Evolutionary conservation across 805 yeast species (phyloP), one percentile per base, ranked within the genome.

Genomic region (Wickerhamiella sorbophila): DNA sequence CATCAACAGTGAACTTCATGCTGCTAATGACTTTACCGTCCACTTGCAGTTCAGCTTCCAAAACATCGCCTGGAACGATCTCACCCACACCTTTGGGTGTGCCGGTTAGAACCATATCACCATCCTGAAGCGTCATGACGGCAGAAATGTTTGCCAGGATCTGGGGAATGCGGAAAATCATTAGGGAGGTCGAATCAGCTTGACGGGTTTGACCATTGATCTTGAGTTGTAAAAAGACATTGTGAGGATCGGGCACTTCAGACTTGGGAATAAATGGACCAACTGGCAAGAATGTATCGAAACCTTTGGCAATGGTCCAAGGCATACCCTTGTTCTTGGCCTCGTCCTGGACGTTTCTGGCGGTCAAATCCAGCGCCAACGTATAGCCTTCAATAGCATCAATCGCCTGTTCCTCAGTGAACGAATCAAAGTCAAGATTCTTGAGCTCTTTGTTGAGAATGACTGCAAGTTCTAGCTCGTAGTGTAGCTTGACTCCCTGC

Each of bases 41-140:
- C 26, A 69, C 71, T 22, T 59, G 61, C 47, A 85, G 60, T 48
- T 72, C 70, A 5, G 93, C 94, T 36, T 68, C 67, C 21, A 91
- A 65, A 20, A 59, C 55, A 57, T 91, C 97, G 8, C 96, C 97
- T 0, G 94, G 82, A 4, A 59, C 60, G 27, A 87, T 63, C 20
- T 71, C 64, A 6, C 97, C 95, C n/a, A 91, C 98, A 15, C 98
- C 98, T 60, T 86, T 84, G 36, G 98, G 98, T 1, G 98, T 91
- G 15, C 98, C 98, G 1, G 98, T 91, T 40, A 91, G 67, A 44
- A 91, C 77, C 48, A 91, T 69, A 56, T 91, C 98, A 24, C 95
- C 95, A 41, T 83, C 77, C 53, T 87, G 77, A 44, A 91, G 66
- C 3, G 96, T 84, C 88, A 88, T 88, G 52, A 84, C 77, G n/a